Evolutionary conservation across 768 basidiomycete genomes (phyloP), one percentile per base, ranked within the genome.

Genomic region (Pholiota microspora): DNA sequence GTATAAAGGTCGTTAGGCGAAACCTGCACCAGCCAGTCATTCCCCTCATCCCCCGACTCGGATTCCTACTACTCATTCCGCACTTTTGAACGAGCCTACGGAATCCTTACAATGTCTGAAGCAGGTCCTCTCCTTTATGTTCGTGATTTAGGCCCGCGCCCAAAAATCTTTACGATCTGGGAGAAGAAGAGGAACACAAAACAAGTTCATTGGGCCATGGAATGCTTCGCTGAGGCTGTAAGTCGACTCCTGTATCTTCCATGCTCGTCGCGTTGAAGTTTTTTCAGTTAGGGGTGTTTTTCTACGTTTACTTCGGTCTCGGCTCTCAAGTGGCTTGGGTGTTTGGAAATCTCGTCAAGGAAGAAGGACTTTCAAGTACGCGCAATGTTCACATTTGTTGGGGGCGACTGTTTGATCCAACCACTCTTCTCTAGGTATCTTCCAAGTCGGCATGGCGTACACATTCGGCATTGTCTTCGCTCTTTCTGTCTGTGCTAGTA

Each of bases 211-310:
- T 77, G 81, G 77, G 50, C 80, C 1, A 69, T 79, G 10, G 83
- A 89, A 64, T 74, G 80, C 59, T 70, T 86, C 35, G 85, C 85
- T 7, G 88, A 89, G 67, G 69, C 73, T 60, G 84, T 86, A 63
- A 64, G 67, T 64, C 2, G 15, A 13, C n/a, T 38, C 10, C 24
- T 5, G n/a, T n/a, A n/a, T n/a, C n/a, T n/a, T n/a, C n/a, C n/a
- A n/a, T n/a, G n/a, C n/a, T n/a, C n/a, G n/a, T n/a, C n/a, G n/a
- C n/a, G n/a, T n/a, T n/a, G n/a, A n/a, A n/a, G n/a, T n/a, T 16
- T 53, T 16, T 49, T 29, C 15, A 85, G 84, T 49, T 83, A 32
- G 85, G 85, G 10, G 82, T 81, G 13, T 86, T 85, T 65, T 68
- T 88, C 56, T 86, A 84, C 62, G 76, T 77, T 23, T 82, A 79